Conservation (phyloP, 2,329 filamentous ascomycete species). For the Dothistroma pini region DNA sequence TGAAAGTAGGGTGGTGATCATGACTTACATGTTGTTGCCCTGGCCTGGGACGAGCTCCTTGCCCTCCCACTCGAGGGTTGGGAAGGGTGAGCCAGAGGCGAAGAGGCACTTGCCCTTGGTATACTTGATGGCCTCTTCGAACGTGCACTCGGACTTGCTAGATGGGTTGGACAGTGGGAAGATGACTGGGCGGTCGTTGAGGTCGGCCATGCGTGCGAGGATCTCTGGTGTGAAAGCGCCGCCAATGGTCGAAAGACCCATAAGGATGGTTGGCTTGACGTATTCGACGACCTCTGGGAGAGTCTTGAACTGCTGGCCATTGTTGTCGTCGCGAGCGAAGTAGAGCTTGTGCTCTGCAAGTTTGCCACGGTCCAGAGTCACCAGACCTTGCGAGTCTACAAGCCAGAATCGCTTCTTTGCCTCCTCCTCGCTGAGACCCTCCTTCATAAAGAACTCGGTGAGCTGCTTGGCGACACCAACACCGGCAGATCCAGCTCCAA, state of each 20-base stretch:
- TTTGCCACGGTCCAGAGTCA: slow-evolving; percentile 88
- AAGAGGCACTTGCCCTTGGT: slow-evolving; percentile 87
- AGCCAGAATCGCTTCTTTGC: slow-evolving; percentile 94
- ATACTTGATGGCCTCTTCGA: slow-evolving; percentile 86
- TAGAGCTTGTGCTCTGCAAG: slow-evolving; percentile 80
- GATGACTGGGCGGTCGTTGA: slow-evolving; percentile 67
- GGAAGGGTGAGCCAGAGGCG: slow-evolving; percentile 91
- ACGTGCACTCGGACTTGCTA: slow-evolving; percentile 96
- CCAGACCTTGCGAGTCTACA: slow-evolving; percentile 85
- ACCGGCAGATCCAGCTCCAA: slow-evolving; percentile 92
- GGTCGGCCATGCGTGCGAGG: slow-evolving; percentile 57
- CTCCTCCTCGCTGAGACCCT: slow-evolving; percentile 81
- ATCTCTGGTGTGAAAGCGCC: slow-evolving; percentile 90
- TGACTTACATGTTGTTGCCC: slow-evolving; percentile 66
- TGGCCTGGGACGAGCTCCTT: slow-evolving; percentile 49
- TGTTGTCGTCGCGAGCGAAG: slow-evolving; percentile 63
- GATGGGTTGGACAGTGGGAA: slow-evolving; percentile 97
- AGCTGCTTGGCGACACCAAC: slow-evolving; percentile 98
- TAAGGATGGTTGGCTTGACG: slow-evolving; percentile 89
- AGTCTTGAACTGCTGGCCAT: slow-evolving; percentile 65
- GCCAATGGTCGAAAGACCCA: slow-evolving; percentile 91
- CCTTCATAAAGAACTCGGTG: slow-evolving; percentile 92
- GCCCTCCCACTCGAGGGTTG: slow-evolving; percentile 52
- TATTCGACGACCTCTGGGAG: slow-evolving; percentile 91
- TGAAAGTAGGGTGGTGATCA: background rate